Evolutionary conservation across 257 asterid genomes (phyloP), one percentile per base, ranked within the genome.

Genomic region (Handroanthus guayacan): DNA sequence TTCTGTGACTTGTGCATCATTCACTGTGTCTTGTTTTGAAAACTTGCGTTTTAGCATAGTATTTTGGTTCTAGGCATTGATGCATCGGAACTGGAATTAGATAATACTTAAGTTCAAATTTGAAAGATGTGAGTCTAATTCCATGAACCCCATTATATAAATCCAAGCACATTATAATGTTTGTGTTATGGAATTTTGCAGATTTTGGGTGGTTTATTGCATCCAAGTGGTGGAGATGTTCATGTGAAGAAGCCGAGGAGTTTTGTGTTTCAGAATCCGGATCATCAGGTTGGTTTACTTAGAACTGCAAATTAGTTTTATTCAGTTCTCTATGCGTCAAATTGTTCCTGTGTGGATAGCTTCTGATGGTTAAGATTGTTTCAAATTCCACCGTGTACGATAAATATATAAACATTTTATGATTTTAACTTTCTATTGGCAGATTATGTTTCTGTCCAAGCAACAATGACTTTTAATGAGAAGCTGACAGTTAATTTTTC

Each of bases 221-320:
- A 84, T 81, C 97, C 98, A 52, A 86, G 75, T 77, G 86, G 83
- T 16, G 99, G 99, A 2, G 41, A 77, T 86, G 54, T 89, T 81
- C 85, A 72, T 38, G 98, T 95, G 69, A 88, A 79, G 75, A 92
- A 87, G 78, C 97, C 99, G 1, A 82, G 92, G 85, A 91, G 99
- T 75, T 95, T 91, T 77, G 99, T 95, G 66, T 92, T 92, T 81
- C 98, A 95, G 89, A 95, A 95, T 69, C 98, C 99, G 25, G 98
- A 92, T 76, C 98, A 95, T 76, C 99, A 92, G 98, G 98, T 92
- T 80, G 68, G 79, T 43, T 41, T 62, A 25, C 34, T 12, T 44
- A 41, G 38, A 38, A 55, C 37, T 45, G 8, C 65, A n/a, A 55
- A 16, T 56, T 65, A 25, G 51, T 47, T 69, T 12, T 58, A 38